Percentiles rank a stretch among this genome's conserved stretches.
Conservation (phyloP, 352 stramenopile species). For the Globisporangium paddicum region DNA sequence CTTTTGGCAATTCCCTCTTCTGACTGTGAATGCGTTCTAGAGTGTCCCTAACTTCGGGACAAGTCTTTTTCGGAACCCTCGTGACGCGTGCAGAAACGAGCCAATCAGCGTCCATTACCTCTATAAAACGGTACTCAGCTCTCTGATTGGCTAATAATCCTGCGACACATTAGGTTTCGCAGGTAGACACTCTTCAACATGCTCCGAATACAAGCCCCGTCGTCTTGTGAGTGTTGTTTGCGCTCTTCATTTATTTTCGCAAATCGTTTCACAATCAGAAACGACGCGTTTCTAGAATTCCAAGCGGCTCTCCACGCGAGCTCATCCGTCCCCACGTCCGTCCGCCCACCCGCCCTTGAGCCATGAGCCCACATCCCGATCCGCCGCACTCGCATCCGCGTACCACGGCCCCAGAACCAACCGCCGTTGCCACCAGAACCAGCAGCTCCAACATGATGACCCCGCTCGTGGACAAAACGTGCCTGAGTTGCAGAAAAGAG, state of each 20-base stretch:
- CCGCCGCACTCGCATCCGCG: neutral
- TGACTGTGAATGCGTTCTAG: neutral
- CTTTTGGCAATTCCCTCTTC: too few relatives aligned
- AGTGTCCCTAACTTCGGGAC: neutral
- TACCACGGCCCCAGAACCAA: neutral
- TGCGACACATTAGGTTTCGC: neutral
- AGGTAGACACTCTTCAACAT: neutral
- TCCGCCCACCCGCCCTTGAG: neutral
- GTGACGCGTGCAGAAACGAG: neutral
- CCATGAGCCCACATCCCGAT: constrained; percentile 3
- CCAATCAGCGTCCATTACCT: neutral
- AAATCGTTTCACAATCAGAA: neutral
- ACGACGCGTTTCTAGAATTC: constrained; percentile 1
- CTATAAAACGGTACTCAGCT: neutral
- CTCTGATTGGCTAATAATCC: neutral
- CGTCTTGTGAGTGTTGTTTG: neutral
- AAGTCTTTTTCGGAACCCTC: too few relatives aligned
- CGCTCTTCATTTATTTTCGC: neutral
- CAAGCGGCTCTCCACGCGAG: neutral
- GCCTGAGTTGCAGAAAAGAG: constrained; percentile 35
- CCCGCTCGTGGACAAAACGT: constrained; percentile 12
- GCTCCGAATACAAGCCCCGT: neutral
- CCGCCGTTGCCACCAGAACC: neutral
- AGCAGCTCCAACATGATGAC: neutral
- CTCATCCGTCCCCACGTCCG: neutral